Percentiles rank a stretch among this genome's conserved stretches.
phyloP scores from a whole-genome alignment of 2,329 filamentous ascomycete genomes.

The Penicillium sumatraense region DNA sequence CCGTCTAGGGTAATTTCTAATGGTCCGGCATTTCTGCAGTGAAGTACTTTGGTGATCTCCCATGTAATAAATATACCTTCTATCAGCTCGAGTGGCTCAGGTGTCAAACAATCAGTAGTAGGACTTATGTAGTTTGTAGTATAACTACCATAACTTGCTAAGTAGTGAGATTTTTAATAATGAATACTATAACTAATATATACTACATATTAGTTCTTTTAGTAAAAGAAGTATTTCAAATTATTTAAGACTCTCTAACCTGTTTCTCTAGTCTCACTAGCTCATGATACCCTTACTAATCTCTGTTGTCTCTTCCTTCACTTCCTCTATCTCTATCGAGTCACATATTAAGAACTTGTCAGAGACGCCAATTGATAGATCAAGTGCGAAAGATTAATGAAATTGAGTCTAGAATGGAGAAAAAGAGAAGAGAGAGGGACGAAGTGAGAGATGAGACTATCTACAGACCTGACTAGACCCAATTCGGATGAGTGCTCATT shows the following conservation, averaged over 20 bases:
- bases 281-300: background rate
- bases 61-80: background rate
- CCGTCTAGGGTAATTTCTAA: conserved; percentile 6
- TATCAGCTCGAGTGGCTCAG: background rate
- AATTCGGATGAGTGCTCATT: no score
- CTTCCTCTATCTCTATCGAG: background rate
- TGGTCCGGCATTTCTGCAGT: conserved; percentile 5
- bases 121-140: background rate
- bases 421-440: no score
- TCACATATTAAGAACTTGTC: background rate
- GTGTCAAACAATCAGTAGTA: background rate
- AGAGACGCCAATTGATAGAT: no score
- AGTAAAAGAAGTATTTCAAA: background rate
- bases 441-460: no score
- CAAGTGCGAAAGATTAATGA: no score
- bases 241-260: background rate
- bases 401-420: no score
- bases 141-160: background rate
- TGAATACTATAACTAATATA: background rate
- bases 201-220: no score
- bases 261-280: background rate
- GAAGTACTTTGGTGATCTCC: conserved; percentile 2
- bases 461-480: no score
- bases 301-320: background rate
- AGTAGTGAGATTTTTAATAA: background rate